A percentile compares a stretch with the other conserved stretches of the same genome.
phyloP scores from a whole-genome alignment of 176 grass and related monocot genomes.

The Eragrostis nindensis region DNA sequence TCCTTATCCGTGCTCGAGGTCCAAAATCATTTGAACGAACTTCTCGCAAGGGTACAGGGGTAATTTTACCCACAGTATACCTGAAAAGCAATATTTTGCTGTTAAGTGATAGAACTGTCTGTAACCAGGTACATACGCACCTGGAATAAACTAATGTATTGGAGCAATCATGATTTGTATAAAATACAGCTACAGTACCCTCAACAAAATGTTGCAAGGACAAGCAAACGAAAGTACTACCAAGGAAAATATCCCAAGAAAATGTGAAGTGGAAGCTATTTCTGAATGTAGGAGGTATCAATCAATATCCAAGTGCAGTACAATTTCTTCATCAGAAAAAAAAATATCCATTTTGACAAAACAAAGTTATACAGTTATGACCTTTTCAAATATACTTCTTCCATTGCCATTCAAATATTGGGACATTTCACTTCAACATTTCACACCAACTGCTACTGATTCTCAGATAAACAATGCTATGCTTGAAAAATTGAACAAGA shows the following conservation, averaged over 20 bases:
- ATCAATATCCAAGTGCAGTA: neutral
- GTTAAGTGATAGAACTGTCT: constrained; percentile 21
- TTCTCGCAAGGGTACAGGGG: constrained; percentile 93
- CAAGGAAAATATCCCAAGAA: constrained; percentile 21
- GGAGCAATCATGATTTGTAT: constrained; percentile 8
- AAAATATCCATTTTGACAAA: constrained; percentile 1
- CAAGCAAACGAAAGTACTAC: constrained; percentile 13
- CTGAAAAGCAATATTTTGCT: constrained; percentile 44
- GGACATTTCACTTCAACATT: neutral
- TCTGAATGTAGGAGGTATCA: neutral
- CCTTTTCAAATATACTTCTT: constrained; percentile 16
- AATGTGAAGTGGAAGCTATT: neutral
- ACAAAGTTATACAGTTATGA: neutral
- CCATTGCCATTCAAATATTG: neutral
- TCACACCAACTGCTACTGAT: constrained; percentile 11
- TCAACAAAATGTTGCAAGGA: constrained; percentile 21
- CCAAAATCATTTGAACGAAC: constrained; percentile 98
- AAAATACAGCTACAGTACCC: neutral
- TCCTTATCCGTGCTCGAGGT: constrained; percentile 82
- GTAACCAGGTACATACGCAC: neutral
- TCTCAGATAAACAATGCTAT: constrained; percentile 22
- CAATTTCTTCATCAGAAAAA: constrained; percentile 7
- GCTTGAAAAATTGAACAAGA: constrained; percentile 13
- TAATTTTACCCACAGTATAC: constrained; percentile 98
- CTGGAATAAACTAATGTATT: neutral